phyloP scores from a whole-genome alignment of 78 protist genomes.

The Reticulomyxa filosa region DNA sequence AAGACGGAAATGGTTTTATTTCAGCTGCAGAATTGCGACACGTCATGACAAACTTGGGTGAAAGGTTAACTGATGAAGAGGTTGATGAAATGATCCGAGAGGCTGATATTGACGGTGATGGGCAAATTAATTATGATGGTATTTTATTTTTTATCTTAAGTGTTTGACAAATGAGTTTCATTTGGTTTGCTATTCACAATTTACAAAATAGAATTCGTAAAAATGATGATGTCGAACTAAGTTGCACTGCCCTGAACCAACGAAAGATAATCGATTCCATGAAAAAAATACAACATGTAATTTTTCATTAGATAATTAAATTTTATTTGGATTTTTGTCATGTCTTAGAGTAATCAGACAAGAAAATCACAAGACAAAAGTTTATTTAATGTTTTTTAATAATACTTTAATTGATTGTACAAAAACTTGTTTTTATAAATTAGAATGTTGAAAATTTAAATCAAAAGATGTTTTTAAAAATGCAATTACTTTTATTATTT shows the following conservation, averaged over 20 bases:
- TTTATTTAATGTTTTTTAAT: too few relatives aligned
- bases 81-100: constrained; percentile 58
- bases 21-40: constrained; percentile 51
- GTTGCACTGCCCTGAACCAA: neutral
- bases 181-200: constrained; percentile 35
- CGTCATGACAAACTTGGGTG: constrained; percentile 55
- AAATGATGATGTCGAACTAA: constrained; percentile 39
- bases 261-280: too few relatives aligned
- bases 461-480: too few relatives aligned
- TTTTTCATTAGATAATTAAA: too few relatives aligned
- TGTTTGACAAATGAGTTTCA: neutral
- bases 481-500: too few relatives aligned
- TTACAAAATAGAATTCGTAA: constrained; percentile 48
- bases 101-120: constrained; percentile 45
- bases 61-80: constrained; percentile 52
- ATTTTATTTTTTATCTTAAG: neutral
- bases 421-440: too few relatives aligned
- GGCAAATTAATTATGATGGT: constrained; percentile 35
- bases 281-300: too few relatives aligned
- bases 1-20: constrained; percentile 74
- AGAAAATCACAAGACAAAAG: too few relatives aligned
- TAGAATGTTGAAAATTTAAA: too few relatives aligned
- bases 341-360: too few relatives aligned
- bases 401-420: too few relatives aligned
- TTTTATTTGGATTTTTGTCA: too few relatives aligned